Evolutionary conservation across 2,329 filamentous ascomycete genomes (phyloP), one percentile per base, ranked within the genome.

Genomic region (Salinomyces thailandicus): DNA sequence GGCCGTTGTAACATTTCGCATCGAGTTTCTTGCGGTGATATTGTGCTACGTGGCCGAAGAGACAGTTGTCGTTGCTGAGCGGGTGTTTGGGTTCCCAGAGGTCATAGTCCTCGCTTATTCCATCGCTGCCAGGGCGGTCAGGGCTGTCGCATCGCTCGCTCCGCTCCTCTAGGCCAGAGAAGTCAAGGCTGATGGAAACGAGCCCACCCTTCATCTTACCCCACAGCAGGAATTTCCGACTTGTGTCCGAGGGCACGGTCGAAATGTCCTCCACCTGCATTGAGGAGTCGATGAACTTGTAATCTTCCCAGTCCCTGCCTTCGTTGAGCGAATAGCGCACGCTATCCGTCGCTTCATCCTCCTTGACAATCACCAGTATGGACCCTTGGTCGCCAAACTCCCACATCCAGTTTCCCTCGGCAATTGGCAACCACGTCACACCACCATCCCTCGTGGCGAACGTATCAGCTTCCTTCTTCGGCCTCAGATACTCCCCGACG

Each of bases 311-410:
- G 1, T 68, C 81, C 29, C 73, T 64, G 43, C 93, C 91, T 54
- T 89, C 81, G 54, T 98, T 81, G 8, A 79, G 67, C 12, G 84
- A 81, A 62, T 91, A 95, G 39, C 75, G 77, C 35, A 87, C 64
- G 1, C 68, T 62, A 45, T 81, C 80, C 4, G 81, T 85, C 35
- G 75, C 69, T 35, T 71, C 72, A 11, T 72, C 69, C 39, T 85
- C 77, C 53, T 81, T 75, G 15, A 89, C 86, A 33, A 98, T 79
- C 28, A 93, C 85, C 43, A 96, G 77, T 50, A 96, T 81, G 5
- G 85, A 91, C 18, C 91, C 91, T 58, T 94, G 85, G 51, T 98
- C 93, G 40, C 91, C 93, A 57, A 85, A 94, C 53, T 93, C 85
- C 85, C 86, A 98, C 53, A 82, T 81, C 69, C 86, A 94, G 22